Base-by-base conservation (phyloP, 2,329 filamentous ascomycete species). In the Microthyrium microscopicum region DNA sequence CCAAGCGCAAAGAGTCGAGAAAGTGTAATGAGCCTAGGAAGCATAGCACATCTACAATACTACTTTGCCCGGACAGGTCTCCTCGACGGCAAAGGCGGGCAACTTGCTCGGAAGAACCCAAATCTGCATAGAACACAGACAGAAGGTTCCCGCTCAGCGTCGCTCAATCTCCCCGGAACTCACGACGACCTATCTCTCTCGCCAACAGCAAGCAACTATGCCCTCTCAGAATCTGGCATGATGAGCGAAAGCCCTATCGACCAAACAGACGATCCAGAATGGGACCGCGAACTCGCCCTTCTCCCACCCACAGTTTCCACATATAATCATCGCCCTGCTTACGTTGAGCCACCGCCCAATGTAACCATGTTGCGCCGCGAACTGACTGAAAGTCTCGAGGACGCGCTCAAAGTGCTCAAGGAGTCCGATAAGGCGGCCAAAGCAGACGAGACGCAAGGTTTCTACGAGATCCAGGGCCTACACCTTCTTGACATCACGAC, bases 231-330 rank as follows among this genome's bases (percentile, higher is more conserved):
- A 47, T 17, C 60, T 60, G 31, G 31, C 18, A 42, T 67, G 25
- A 56, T 62, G 2, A n/a, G n/a, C n/a, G 63, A 66, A 34, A 71
- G 67, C 37, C 68, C 69, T 9, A 57, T 65, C 20, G 60, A 62
- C 36, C 62, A 66, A n/a, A 58, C 62, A 17, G 60, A 61, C 6
- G 50, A 52, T 24, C 50, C 55, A 40, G 54, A 29, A 15, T 69
- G 70, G 46, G 68, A 71, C 20, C 70, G 77, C 38, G 63, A 65
- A 15, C 79, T 83, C 38, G 68, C 77, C 39, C 87, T 98, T 73
- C 72, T 94, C 3, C 87, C 89, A n/a, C 89, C 89, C 1, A 98
- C 89, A 0, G 83, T 87, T 26, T 94, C 85, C 64, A 98, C 89
- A 3, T 98, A 95, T 55, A 84, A 81, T 43, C 74, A 84, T 47